Evolutionary conservation across 352 stramenopile species (phyloP).

Genomic region (Phytophthora crassamura): DNA sequence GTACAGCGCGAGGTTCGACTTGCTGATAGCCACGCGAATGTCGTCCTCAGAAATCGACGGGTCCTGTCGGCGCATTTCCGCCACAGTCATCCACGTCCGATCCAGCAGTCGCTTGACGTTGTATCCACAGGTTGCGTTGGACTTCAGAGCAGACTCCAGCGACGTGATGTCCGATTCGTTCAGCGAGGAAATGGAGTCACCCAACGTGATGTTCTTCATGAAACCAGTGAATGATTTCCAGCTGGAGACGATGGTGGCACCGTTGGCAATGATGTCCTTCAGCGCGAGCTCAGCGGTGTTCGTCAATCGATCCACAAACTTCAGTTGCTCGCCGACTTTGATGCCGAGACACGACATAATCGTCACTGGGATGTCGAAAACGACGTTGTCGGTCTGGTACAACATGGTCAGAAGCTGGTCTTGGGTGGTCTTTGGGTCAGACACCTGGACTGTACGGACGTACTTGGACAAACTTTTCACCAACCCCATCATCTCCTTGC

Average conservation of each 20-base stretch:
- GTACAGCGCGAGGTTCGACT: slow-evolving; percentile 45
- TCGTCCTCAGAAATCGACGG: slow-evolving; percentile 12
- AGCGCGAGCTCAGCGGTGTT: slow-evolving; percentile 27
- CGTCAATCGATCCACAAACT: slow-evolving; percentile 25
- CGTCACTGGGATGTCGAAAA: slow-evolving; percentile 40
- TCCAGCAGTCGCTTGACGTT: slow-evolving; percentile 12
- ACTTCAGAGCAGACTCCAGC: slow-evolving; percentile 8
- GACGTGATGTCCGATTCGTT: slow-evolving; percentile 12
- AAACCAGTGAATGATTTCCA: slow-evolving; percentile 9
- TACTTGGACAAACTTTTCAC: slow-evolving; percentile 25
- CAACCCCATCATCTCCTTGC: slow-evolving; percentile 22
- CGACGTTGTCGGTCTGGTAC: slow-evolving; percentile 33
- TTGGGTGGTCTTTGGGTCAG: slow-evolving; percentile 23
- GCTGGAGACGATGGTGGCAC: slow-evolving; percentile 26
- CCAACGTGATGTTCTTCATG: slow-evolving; percentile 8
- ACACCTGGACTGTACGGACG: slow-evolving; percentile 23
- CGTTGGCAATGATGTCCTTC: slow-evolving; percentile 33
- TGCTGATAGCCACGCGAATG: slow-evolving; percentile 27
- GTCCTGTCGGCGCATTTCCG: slow-evolving; percentile 4
- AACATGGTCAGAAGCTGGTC: slow-evolving; percentile 37
- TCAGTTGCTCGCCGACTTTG: slow-evolving; percentile 12
- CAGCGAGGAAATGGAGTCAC: slow-evolving; percentile 4
- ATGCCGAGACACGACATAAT: slow-evolving; percentile 35
- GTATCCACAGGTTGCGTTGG: slow-evolving; percentile 17
- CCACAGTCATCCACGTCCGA: slow-evolving; percentile 10